Evolutionary conservation across 495 filamentous ascomycete genomes (phyloP).

Genomic region (Aspergillus biplanus): DNA sequence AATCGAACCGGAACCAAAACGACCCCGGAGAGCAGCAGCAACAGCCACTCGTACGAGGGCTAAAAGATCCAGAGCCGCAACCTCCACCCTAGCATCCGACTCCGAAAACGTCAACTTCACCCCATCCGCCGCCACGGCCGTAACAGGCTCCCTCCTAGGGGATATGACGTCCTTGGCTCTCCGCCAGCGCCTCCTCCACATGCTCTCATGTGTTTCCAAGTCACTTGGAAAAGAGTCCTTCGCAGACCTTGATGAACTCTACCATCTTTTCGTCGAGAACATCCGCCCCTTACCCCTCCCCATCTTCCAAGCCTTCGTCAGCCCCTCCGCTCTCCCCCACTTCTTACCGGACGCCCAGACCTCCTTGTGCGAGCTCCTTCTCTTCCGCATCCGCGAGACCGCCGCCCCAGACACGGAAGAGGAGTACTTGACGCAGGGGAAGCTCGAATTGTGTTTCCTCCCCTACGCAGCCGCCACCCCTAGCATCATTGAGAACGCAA

Average conservation of each 20-base stretch:
- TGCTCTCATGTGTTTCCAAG: conserved; percentile 55
- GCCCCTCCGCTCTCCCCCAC: conserved; percentile 52
- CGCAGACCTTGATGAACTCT: conserved; percentile 59
- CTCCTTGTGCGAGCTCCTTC: conserved; percentile 66
- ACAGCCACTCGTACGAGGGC: not conserved
- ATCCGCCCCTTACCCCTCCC: conserved; percentile 68
- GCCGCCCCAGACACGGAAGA: conserved; percentile 54
- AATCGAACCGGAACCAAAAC: conserved; percentile 23
- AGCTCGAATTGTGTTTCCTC: conserved; percentile 70
- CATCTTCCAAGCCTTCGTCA: conserved; percentile 73
- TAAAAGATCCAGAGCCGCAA: not conserved
- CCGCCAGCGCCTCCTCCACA: conserved; percentile 63
- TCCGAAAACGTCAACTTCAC: not conserved
- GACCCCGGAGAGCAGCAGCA: conserved; percentile 23
- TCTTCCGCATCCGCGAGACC: conserved; percentile 63
- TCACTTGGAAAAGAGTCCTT: conserved; percentile 45
- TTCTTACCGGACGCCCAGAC: conserved; percentile 53
- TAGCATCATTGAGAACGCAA: conserved; percentile 73
- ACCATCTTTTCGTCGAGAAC: conserved; percentile 66
- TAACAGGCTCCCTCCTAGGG: conserved; percentile 36
- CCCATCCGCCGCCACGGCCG: not conserved
- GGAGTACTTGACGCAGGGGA: conserved; percentile 55
- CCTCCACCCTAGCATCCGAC: conserved; percentile 10
- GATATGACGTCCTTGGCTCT: conserved; percentile 62
- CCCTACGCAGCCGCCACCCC: conserved; percentile 70